A percentile compares a stretch with the other conserved stretches of the same genome.
Evolutionary conservation across 2,329 filamentous ascomycete species (phyloP).

Genomic region (Paecilomyces niveus): DNA sequence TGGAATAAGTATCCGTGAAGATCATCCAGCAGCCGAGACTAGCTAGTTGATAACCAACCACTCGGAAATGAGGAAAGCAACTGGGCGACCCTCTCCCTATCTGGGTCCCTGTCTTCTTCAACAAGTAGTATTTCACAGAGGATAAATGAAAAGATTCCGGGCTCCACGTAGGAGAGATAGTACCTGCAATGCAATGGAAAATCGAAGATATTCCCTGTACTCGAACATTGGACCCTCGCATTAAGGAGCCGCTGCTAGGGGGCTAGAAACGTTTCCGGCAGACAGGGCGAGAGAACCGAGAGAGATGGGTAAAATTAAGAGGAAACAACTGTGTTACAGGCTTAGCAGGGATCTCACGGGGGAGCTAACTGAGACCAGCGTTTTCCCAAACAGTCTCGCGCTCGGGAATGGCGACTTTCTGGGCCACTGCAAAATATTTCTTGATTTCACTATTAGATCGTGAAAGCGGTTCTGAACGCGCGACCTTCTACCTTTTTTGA

Average conservation of each 20-base stretch:
- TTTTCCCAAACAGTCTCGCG: background rate
- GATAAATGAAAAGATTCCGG: background rate
- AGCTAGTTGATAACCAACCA: background rate
- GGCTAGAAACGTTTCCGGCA: background rate
- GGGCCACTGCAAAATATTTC: background rate
- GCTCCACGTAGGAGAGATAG: background rate
- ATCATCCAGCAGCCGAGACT: background rate
- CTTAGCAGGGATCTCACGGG: background rate
- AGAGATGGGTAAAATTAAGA: too few species aligned
- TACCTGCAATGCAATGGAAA: background rate
- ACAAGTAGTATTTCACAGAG: background rate
- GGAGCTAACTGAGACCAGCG: background rate
- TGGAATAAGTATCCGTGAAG: background rate
- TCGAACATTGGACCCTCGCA: background rate
- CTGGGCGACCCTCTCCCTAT: background rate
- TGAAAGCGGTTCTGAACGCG: background rate
- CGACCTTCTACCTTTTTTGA: background rate
- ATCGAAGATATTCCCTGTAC: background rate
- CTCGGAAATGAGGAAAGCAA: background rate
- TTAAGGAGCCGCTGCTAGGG: background rate
- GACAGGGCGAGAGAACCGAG: background rate
- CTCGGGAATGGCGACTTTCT: background rate
- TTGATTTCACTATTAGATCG: background rate
- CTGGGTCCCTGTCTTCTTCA: background rate
- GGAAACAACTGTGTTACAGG: background rate